Percentiles rank a stretch among this genome's conserved stretches.
phyloP scores from a whole-genome alignment of 768 basidiomycete species.

The Psilocybe sp. region DNA sequence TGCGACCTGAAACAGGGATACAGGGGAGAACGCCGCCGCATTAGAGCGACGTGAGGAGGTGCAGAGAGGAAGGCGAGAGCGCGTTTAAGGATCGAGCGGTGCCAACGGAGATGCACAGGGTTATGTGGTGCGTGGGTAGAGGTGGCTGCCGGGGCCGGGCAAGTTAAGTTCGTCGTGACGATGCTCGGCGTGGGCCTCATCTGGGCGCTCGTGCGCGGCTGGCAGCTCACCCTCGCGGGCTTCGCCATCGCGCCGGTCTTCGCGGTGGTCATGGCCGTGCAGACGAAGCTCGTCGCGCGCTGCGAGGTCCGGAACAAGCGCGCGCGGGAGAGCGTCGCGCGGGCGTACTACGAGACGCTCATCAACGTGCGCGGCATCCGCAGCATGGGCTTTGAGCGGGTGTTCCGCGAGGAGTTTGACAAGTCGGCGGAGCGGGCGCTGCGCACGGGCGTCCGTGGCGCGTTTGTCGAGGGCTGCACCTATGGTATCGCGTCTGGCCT shows the following conservation, averaged over 20 bases:
- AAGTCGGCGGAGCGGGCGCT: constrained; percentile 58
- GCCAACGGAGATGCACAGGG: constrained; percentile 76
- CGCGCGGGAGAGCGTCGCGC: constrained; percentile 82
- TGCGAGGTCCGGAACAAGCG: constrained; percentile 81
- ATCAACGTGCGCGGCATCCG: constrained; percentile 85
- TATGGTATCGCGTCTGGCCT: constrained; percentile 78
- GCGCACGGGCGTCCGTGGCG: constrained; percentile 69
- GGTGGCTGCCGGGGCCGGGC: no score
- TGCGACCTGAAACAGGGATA: no score
- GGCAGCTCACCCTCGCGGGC: constrained; percentile 92
- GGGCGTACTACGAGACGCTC: constrained; percentile 84
- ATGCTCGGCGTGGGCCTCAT: constrained; percentile 84
- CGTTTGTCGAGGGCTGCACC: constrained; percentile 83
- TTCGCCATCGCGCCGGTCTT: constrained; percentile 87
- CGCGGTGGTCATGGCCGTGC: constrained; percentile 67
- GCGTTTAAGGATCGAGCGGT: no score
- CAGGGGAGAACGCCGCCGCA: no score
- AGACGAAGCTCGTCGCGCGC: constrained; percentile 66
- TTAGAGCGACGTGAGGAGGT: no score
- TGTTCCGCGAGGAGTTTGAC: constrained; percentile 72
- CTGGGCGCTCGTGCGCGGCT: constrained; percentile 87
- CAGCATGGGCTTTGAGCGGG: constrained; percentile 76
- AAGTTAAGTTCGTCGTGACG: constrained; percentile 66
- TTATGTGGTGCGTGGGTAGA: constrained; percentile 78
- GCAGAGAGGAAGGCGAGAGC: no score